Percentiles rank a stretch among this genome's conserved stretches.
phyloP scores from a whole-genome alignment of 305 asterid species.

The Fraxinus ornus region DNA sequence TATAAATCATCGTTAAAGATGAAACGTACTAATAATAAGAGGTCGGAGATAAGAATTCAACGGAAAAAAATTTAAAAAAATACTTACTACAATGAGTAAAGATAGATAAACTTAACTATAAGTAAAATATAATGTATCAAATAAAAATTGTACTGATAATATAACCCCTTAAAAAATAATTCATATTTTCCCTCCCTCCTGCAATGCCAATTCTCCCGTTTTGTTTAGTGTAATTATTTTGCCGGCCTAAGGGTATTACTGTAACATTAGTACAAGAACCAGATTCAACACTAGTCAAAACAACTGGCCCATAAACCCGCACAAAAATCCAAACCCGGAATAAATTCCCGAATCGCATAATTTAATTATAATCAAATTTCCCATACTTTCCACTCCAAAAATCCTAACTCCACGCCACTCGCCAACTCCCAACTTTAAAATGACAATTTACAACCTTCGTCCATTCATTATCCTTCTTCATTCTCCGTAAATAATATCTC shows the following conservation, averaged over 20 bases:
- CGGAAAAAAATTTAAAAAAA: too few relatives aligned
- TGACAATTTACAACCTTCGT: neutral
- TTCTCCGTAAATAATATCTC: neutral
- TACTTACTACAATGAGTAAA: too few relatives aligned
- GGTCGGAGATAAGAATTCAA: too few relatives aligned
- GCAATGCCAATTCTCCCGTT: neutral
- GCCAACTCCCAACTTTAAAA: neutral
- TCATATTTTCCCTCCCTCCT: neutral
- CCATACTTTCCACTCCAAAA: neutral
- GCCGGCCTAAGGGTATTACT: neutral
- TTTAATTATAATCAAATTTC: neutral
- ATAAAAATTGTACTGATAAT: too few relatives aligned
- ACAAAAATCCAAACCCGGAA: constrained; percentile 3
- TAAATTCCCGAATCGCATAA: neutral
- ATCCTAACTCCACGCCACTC: neutral
- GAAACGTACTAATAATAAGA: too few relatives aligned
- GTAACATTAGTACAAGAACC: neutral
- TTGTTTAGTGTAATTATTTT: neutral
- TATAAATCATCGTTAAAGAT: too few relatives aligned
- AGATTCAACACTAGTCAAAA: neutral
- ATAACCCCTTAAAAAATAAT: too few relatives aligned
- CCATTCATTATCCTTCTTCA: neutral
- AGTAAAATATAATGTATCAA: too few relatives aligned
- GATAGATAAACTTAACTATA: too few relatives aligned
- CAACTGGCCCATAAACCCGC: constrained; percentile 4